These are phyloP conservation scores for Pilobolus umbonatus DNA, from an alignment of 192 early-diverging fungal genomes.

Conservation along the genomic window DNA sequence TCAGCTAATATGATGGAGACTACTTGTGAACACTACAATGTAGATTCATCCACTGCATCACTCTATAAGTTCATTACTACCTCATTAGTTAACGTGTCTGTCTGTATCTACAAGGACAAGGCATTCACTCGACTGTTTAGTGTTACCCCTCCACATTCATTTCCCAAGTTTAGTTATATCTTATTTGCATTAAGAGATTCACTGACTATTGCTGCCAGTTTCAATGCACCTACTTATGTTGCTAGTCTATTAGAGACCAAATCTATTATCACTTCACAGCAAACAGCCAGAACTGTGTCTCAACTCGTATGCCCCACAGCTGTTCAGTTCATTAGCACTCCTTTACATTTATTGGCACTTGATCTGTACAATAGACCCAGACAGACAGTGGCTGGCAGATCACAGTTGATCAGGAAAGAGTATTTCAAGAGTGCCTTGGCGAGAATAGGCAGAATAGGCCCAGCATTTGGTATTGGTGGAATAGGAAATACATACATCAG, in stretches of 20 bases:
- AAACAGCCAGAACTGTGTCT: slow-evolving; percentile 7
- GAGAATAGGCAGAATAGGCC: slow-evolving; percentile 38
- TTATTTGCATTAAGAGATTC: slow-evolving; percentile 40
- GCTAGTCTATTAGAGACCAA: slow-evolving; percentile 8
- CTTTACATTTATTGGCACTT: slow-evolving; percentile 40
- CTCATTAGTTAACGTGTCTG: slow-evolving; percentile 34
- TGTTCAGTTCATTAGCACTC: slow-evolving; percentile 37
- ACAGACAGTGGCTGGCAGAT: not conserved
- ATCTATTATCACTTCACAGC: not conserved
- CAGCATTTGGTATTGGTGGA: slow-evolving; percentile 44
- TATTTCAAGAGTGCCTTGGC: slow-evolving; percentile 41
- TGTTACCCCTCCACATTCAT: slow-evolving; percentile 17
- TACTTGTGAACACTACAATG: slow-evolving; percentile 22
- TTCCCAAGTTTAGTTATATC: slow-evolving; percentile 33
- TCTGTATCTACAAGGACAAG: slow-evolving; percentile 44
- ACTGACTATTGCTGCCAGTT: slow-evolving; percentile 38
- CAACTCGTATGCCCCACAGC: slow-evolving; percentile 37
- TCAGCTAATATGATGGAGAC: slow-evolving; percentile 40
- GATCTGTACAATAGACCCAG: slow-evolving; percentile 40
- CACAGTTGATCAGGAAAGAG: slow-evolving; percentile 18
- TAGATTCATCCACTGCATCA: slow-evolving; percentile 13
- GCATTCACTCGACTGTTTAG: slow-evolving; percentile 45
- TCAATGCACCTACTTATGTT: slow-evolving; percentile 35
- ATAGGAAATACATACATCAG: slow-evolving; percentile 33
- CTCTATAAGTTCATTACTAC: slow-evolving; percentile 37